Conservation (phyloP, 2,329 filamentous ascomycete species). For the Ascochyta fabae region DNA sequence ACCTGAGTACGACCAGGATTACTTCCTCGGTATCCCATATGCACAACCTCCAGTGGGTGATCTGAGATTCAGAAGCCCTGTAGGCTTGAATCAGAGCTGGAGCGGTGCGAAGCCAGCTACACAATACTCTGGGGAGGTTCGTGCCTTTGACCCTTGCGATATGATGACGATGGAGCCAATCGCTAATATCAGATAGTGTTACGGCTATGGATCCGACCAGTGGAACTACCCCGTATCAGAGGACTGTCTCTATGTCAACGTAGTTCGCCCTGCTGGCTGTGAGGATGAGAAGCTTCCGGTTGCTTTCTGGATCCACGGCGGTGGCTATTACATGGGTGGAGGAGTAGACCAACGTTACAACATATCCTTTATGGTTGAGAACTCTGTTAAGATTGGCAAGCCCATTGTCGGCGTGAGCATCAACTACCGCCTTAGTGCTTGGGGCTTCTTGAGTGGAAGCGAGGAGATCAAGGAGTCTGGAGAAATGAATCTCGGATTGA, state of each 20-base stretch:
- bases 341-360: constrained; percentile 63
- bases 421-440: constrained; percentile 61
- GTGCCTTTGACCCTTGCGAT: not conserved
- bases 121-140: constrained; percentile 33
- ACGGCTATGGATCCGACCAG: constrained; percentile 45
- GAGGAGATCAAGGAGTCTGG: constrained; percentile 50
- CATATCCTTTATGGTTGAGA: constrained; percentile 54
- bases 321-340: constrained; percentile 57
- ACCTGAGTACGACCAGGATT: constrained; percentile 52
- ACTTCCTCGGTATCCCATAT: constrained; percentile 60
- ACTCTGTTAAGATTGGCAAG: constrained; percentile 54
- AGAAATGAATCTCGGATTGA: constrained; percentile 54
- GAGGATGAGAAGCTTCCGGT: constrained; percentile 56
- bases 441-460: constrained; percentile 68
- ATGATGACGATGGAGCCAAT: not conserved
- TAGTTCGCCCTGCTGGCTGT: constrained; percentile 53
- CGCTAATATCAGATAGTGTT: constrained; percentile 35
- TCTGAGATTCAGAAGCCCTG: constrained; percentile 59
- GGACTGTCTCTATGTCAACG: constrained; percentile 58
- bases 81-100: constrained; percentile 54
- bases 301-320: constrained; percentile 63
- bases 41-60: constrained; percentile 45
- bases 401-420: constrained; percentile 56
- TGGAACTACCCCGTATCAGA: constrained; percentile 60
- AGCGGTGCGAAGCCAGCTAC: constrained; percentile 48